phyloP scores from a whole-genome alignment of 1,139 yeast genomes.

The Blastobotrys proliferans region DNA sequence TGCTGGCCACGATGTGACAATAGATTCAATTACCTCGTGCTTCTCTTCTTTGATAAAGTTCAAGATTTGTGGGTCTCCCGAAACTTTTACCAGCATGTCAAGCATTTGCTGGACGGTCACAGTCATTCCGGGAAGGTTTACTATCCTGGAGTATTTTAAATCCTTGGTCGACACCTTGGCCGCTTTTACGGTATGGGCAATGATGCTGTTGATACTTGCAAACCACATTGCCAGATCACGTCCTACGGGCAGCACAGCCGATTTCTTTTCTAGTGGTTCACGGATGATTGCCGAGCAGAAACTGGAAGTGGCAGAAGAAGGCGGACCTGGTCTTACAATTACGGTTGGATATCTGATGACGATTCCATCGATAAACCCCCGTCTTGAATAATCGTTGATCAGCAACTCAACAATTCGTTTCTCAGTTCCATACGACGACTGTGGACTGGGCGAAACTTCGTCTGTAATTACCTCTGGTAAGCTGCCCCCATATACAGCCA shows the following conservation, averaged over 20 bases:
- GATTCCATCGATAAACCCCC: conserved; percentile 24
- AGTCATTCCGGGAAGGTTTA: conserved; percentile 25
- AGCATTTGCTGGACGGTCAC: conserved; percentile 26
- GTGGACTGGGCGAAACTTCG: conserved; percentile 23
- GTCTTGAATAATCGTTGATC: conserved; percentile 24
- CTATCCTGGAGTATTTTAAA: conserved; percentile 16
- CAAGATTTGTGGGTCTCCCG: conserved; percentile 17
- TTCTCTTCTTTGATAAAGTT: conserved; percentile 15
- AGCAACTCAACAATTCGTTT: conserved; percentile 24
- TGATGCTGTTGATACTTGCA: conserved; percentile 20
- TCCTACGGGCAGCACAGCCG: conserved; percentile 20
- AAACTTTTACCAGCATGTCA: conserved; percentile 22
- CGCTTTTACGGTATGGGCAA: conserved; percentile 21
- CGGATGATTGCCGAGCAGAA: conserved; percentile 27
- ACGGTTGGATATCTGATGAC: conserved; percentile 26
- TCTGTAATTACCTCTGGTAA: conserved; percentile 22
- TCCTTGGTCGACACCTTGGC: conserved; percentile 13
- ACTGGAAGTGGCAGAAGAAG: conserved; percentile 26
- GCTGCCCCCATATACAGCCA: conserved; percentile 25
- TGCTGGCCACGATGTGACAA: conserved; percentile 22
- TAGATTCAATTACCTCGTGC: conserved; percentile 16
- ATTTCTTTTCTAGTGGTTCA: conserved; percentile 23
- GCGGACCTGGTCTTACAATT: conserved; percentile 26
- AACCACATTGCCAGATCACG: conserved; percentile 21
- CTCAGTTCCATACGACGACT: conserved; percentile 27